Evolutionary conservation across 352 stramenopile genomes (phyloP).

Genomic region (Phytophthora hybrid): DNA sequence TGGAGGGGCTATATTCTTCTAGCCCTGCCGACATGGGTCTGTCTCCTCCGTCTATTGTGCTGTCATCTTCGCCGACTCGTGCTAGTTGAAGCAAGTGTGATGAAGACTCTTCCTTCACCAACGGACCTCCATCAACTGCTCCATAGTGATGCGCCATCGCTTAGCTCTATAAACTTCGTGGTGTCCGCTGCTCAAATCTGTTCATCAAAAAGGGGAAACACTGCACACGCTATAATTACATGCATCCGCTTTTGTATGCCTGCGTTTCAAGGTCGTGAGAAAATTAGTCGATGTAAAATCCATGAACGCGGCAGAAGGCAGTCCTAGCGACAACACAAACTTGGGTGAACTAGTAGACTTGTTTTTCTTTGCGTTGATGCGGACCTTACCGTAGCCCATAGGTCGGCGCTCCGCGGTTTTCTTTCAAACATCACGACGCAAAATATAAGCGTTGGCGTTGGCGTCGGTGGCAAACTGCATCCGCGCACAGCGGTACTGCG

Average conservation of each 20-base stretch:
- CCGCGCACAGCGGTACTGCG: not conserved
- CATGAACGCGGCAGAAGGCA: not conserved
- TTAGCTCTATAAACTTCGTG: not conserved
- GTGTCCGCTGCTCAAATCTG: not conserved
- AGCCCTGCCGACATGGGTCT: conserved; percentile 9
- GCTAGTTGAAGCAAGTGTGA: conserved; percentile 14
- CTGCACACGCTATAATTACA: conserved; percentile 33
- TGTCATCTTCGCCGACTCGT: conserved; percentile 25
- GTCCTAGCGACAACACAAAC: not conserved
- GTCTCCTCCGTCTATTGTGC: conserved; percentile 2
- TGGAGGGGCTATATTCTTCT: conserved; percentile 15
- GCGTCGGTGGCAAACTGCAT: not conserved
- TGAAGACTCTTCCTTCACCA: conserved; percentile 15
- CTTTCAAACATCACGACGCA: conserved; percentile 13
- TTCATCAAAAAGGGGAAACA: conserved; percentile 6
- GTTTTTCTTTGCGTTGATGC: conserved; percentile 18
- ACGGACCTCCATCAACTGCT: not conserved
- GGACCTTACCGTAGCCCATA: conserved; percentile 10
- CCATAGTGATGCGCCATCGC: conserved; percentile 26
- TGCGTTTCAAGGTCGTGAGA: conserved; percentile 5
- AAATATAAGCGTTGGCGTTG: conserved; percentile 18
- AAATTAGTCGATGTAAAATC: conserved; percentile 6
- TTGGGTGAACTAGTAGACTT: not conserved
- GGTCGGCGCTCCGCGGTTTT: not conserved
- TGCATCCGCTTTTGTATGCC: not conserved